These are phyloP conservation scores for Gonapodya sp. DNA, from an alignment of 192 early-diverging fungal species.

Conservation along the genomic window DNA sequence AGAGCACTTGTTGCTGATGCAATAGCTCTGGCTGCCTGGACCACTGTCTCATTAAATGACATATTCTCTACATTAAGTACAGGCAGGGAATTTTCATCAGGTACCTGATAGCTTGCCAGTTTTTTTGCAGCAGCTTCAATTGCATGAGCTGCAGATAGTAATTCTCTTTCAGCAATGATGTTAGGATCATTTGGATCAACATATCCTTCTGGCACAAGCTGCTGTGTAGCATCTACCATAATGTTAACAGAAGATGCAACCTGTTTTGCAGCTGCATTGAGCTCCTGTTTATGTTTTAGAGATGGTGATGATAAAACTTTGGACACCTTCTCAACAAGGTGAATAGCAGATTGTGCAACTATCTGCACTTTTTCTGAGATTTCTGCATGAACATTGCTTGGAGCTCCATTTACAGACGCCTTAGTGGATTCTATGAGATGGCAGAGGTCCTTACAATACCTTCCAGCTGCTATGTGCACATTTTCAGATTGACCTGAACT, in stretches of 20 bases:
- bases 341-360: conserved; percentile 19
- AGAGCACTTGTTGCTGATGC: conserved; percentile 35
- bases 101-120: conserved; percentile 26
- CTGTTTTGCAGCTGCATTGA: conserved; percentile 27
- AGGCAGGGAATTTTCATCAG: conserved; percentile 10
- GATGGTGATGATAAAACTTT: conserved; percentile 18
- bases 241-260: conserved; percentile 31
- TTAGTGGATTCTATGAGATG: conserved; percentile 40
- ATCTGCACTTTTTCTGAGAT: conserved; percentile 29
- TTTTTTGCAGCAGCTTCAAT: conserved; percentile 50
- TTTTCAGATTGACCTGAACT: conserved; percentile 30
- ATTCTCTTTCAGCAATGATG: conserved; percentile 45
- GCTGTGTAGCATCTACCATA: conserved; percentile 24
- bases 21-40: conserved; percentile 45
- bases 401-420: conserved; percentile 39
- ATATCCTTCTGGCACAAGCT: conserved; percentile 38
- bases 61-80: conserved; percentile 26
- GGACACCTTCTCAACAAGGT: conserved; percentile 24
- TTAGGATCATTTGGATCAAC: conserved; percentile 51
- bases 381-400: conserved; percentile 22
- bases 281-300: conserved; percentile 19
- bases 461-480: conserved; percentile 25
- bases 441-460: conserved; percentile 29
- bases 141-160: conserved; percentile 36
- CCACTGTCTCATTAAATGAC: conserved; percentile 42